Base-by-base conservation (phyloP, 768 basidiomycete genomes). In the Collybiopsis luxurians region DNA sequence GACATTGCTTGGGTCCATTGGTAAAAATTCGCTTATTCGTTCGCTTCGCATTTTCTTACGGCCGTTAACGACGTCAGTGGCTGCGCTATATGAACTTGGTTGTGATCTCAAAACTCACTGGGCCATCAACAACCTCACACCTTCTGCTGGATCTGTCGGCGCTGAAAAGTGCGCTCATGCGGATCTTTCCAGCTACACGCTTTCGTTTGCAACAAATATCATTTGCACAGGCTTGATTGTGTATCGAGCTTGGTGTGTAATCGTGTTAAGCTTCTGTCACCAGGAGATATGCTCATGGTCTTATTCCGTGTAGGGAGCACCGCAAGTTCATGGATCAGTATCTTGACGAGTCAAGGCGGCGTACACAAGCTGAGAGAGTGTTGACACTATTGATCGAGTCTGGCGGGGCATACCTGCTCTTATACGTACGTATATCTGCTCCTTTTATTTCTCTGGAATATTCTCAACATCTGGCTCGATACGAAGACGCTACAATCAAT, bases 141-240 rank as follows among this genome's bases (percentile, higher is more conserved):
- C 66, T 30, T 65, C 67, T 24, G 67, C 65, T 2, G 61, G 59
- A 5, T 66, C 66, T 4, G 64, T 68, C 17, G 67, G 68, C 19
- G 55, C 66, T 19, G 42, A 53, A 28, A 61, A 58, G 17, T 69
- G 68, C 51, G 61, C 67, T 24, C 61, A 64, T 45, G 65, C 69
- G 1, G 65, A 68, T 52, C 60, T 67, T 26, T 63, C 65, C n/a
- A 70, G 67, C 50, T 69, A 65, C 46, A 67, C 64, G 12, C 55
- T 70, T 17, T 70, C 69, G 1, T 70, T 64, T 27, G 65, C 65
- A 0, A 70, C 69, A 0, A 69, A 69, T 34, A 64, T 69, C 46
- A 62, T 69, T 30, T 69, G 68, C 49, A 71, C 69, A 4, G 10
- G 46, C 7, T 63, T 71, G n/a, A 68, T 71, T 21, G 62, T 66